Percentiles rank a stretch among this genome's conserved stretches.
Evolutionary conservation across 106 monocot genomes (phyloP).

Genomic region (Platanthera guangdongensis): DNA sequence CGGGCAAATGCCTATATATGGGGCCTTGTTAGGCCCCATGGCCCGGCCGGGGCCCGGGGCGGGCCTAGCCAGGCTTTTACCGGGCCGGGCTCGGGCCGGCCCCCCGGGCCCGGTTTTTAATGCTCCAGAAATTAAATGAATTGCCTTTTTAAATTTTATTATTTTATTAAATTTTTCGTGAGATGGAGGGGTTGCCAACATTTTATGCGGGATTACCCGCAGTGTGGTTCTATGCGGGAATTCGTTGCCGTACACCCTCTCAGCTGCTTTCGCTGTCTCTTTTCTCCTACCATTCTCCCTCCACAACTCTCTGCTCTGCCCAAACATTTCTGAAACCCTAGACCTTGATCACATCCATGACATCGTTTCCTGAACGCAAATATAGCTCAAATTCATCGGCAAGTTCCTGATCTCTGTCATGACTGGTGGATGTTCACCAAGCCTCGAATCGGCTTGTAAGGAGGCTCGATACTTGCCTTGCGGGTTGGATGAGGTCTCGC

Average conservation of each 20-base stretch:
- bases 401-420: background rate
- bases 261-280: background rate
- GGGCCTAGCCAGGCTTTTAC: no score
- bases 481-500: slow-evolving; percentile 3
- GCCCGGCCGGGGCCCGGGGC: no score
- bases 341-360: background rate
- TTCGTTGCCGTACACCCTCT: background rate
- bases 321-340: background rate
- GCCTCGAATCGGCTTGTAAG: background rate
- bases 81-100: no score
- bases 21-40: no score
- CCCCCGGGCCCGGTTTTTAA: no score
- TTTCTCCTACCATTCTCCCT: background rate
- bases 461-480: background rate
- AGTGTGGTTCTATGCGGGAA: background rate
- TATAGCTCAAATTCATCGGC: background rate
- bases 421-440: slow-evolving; percentile 1
- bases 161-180: no score
- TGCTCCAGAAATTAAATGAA: no score
- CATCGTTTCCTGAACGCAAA: background rate
- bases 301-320: background rate
- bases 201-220: background rate
- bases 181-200: no score
- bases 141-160: no score
- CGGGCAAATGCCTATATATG: no score